Evolutionary conservation across 2,329 filamentous ascomycete genomes (phyloP).

Genomic region (Xylaria sp.): DNA sequence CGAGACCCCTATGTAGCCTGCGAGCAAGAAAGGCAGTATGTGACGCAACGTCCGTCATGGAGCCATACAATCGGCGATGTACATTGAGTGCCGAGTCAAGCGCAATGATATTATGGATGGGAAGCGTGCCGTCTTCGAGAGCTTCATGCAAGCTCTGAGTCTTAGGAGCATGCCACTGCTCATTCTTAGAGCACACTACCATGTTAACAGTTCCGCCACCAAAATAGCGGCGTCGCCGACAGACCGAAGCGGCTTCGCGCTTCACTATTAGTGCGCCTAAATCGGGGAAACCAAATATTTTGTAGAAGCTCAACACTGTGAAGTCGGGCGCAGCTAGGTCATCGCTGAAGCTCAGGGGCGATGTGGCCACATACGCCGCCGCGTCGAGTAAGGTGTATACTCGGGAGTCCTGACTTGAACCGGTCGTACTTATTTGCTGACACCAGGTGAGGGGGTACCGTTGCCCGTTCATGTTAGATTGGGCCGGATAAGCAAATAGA

Average conservation of each 20-base stretch:
- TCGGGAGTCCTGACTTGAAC: conserved; percentile 22
- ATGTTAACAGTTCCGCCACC: conserved; percentile 92
- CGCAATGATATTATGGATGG: conserved; percentile 85
- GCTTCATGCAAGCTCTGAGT: conserved; percentile 66
- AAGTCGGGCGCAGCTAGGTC: conserved; percentile 68
- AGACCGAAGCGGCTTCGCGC: conserved; percentile 59
- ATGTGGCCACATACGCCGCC: conserved; percentile 73
- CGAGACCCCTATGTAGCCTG: conserved; percentile 54
- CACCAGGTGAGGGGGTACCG: conserved; percentile 70
- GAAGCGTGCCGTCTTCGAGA: conserved; percentile 86
- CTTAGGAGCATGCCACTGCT: conserved; percentile 80
- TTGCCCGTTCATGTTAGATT: conserved; percentile 87
- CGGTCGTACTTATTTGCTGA: conserved; percentile 37
- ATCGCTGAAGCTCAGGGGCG: conserved; percentile 65
- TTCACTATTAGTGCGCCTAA: conserved; percentile 79
- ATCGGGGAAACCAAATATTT: conserved; percentile 96
- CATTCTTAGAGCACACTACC: conserved; percentile 64
- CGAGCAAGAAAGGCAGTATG: conserved; percentile 65
- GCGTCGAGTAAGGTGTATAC: conserved; percentile 75
- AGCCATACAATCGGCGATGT: conserved; percentile 64
- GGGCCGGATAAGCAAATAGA: conserved; percentile 76
- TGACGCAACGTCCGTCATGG: conserved; percentile 61
- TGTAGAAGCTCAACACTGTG: conserved; percentile 82
- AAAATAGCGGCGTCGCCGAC: conserved; percentile 72
- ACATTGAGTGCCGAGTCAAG: conserved; percentile 67